A percentile compares a stretch with the other conserved stretches of the same genome.
phyloP scores from a whole-genome alignment of 768 basidiomycete genomes.

The Lentinula boryana region DNA sequence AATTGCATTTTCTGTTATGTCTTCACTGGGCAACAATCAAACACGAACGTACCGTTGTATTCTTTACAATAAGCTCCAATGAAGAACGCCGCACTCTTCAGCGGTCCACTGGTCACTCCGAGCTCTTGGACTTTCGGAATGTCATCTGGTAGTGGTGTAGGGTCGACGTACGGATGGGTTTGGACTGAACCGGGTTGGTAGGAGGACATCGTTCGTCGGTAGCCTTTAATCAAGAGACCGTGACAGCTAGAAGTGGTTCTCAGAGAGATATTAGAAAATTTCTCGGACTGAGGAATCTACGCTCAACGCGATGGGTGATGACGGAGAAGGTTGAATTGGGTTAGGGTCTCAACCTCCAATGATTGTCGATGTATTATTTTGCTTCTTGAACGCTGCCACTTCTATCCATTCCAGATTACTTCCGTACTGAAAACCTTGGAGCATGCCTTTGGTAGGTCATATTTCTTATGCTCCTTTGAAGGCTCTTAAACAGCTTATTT shows the following conservation, averaged over 20 bases:
- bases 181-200: slow-evolving; percentile 44
- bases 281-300: too few relatives aligned
- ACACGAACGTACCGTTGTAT: slow-evolving; percentile 75
- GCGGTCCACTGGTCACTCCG: slow-evolving; percentile 83
- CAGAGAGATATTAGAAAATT: too few relatives aligned
- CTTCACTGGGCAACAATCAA: background rate
- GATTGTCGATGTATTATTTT: slow-evolving; percentile 4
- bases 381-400: background rate
- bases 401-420: too few relatives aligned
- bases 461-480: background rate
- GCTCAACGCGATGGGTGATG: background rate
- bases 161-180: slow-evolving; percentile 51
- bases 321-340: background rate
- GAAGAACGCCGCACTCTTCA: slow-evolving; percentile 97
- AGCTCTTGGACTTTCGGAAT: slow-evolving; percentile 81
- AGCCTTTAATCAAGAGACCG: too few relatives aligned
- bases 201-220: slow-evolving; percentile 39
- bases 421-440: too few relatives aligned
- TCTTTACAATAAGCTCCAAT: slow-evolving; percentile 94
- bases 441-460: background rate
- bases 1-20: background rate
- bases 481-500: background rate
- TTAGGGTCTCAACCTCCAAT: slow-evolving; percentile 1
- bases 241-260: too few relatives aligned
- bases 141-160: slow-evolving; percentile 57